These are phyloP conservation scores for Striga hermonthica DNA, from an alignment of 305 asterid genomes.

Conservation along the genomic window DNA sequence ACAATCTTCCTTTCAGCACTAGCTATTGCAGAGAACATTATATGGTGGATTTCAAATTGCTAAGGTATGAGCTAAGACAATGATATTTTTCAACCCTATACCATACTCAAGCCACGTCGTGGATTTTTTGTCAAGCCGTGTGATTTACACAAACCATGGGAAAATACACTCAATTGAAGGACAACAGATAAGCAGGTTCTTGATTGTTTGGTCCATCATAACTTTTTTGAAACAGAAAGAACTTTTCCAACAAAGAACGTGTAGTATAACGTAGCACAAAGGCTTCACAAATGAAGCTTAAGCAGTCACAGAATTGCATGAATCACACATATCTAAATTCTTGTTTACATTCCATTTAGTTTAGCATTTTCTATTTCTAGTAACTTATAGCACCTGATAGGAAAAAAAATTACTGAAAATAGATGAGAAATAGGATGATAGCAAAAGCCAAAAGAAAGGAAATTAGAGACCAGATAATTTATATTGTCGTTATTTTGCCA, in stretches of 20 bases:
- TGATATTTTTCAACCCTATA: not conserved
- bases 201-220: not conserved
- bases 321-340: not conserved
- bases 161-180: slow-evolving; percentile 1
- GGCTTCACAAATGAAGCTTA: slow-evolving; percentile 12
- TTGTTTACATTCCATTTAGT: slow-evolving; percentile 13
- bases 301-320: not conserved
- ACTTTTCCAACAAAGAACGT: slow-evolving; percentile 7
- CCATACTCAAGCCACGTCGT: slow-evolving; percentile 22
- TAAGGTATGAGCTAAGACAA: not conserved
- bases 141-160: not conserved
- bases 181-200: not conserved
- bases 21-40: slow-evolving; percentile 17
- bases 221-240: slow-evolving; percentile 1
- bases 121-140: slow-evolving; percentile 1
- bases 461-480: not conserved
- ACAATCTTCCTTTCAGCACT: slow-evolving; percentile 7
- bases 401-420: not conserved
- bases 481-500: not conserved
- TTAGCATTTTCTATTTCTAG: not conserved
- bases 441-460: no score
- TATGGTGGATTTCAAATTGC: not conserved
- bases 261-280: slow-evolving; percentile 1
- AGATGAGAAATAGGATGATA: not conserved
- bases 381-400: not conserved